Base-by-base conservation (phyloP, 2,329 filamentous ascomycete genomes). In the Cadophora sp. region DNA sequence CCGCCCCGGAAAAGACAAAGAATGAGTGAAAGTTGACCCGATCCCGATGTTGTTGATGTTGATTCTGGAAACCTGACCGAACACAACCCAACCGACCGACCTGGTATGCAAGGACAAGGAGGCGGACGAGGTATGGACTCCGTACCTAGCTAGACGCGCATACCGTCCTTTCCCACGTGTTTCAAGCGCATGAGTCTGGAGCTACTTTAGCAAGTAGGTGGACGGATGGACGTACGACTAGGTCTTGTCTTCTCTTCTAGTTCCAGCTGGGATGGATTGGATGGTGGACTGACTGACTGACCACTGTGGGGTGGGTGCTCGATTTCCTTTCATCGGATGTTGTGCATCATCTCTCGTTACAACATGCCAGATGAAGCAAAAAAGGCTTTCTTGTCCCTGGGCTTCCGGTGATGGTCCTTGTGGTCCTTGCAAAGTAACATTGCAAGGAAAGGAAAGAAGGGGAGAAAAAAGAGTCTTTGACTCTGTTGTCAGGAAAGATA, bases 101-200 rank as follows among this genome's bases (percentile, higher is more conserved):
- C 27, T 30, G 6, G 27, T 6, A 30, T 30, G 27, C 27, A 30
- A 6, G 27, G 27, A 30, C 6, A 30, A 30, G 27, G 27, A 30
- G 27, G 27, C 27, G 27, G 27, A 30, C 1, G 27, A 30, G 27
- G 27, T 3, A 30, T 1, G 27, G 27, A 30, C 4, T 30, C 27
- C 27, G 27, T 30, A 30, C 27, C 27, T 48, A 58, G 6, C 33
- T 58, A 58, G 33, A 58, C 53, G 53, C 53, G 53, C 53, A 39
- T 39, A 16, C 53, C 33, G 22, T 58, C 33, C 27, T 30, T 30
- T 41, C 30, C 30, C 53, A 41, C 53, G 33, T 58, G 53, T 39
- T 58, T 58, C 53, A 58, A 58, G 53, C 30, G 53, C 53, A 41
- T 58, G 33, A 11, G 53, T 13, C n/a, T 39, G n/a, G 53, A 41